Conservation (phyloP, 345 rosid species). For the Camelina sativa region DNA sequence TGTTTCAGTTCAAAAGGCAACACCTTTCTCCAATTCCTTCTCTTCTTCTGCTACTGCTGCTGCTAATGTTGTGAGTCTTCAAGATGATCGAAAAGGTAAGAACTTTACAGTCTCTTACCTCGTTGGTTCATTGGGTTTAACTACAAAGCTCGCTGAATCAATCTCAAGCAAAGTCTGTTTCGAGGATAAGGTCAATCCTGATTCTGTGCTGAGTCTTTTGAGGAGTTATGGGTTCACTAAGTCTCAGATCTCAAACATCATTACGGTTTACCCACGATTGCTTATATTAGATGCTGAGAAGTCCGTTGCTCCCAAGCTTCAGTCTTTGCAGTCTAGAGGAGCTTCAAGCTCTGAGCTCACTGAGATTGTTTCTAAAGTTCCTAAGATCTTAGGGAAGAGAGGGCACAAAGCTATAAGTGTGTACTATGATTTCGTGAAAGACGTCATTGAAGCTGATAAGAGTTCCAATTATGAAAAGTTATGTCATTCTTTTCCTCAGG, state of each 20-base stretch:
- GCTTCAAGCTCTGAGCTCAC: constrained; percentile 36
- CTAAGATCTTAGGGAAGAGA: constrained; percentile 30
- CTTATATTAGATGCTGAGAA: constrained; percentile 25
- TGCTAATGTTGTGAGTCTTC: not conserved
- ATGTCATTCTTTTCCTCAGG: not conserved
- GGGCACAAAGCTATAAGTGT: not conserved
- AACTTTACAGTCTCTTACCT: constrained; percentile 27
- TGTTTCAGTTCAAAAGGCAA: not conserved
- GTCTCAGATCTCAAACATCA: constrained; percentile 27
- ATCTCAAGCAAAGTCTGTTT: constrained; percentile 16
- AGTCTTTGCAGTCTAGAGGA: constrained; percentile 39
- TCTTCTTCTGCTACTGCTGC: constrained; percentile 13
- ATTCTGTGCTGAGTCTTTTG: constrained; percentile 30
- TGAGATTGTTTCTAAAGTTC: constrained; percentile 19
- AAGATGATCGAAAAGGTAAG: constrained; percentile 2
- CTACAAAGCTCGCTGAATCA: constrained; percentile 16
- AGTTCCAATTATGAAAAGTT: not conserved
- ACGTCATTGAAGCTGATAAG: not conserved
- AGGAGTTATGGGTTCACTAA: constrained; percentile 35
- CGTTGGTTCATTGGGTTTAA: constrained; percentile 34
- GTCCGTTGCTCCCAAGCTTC: constrained; percentile 40
- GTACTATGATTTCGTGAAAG: constrained; percentile 28
- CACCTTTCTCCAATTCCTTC: not conserved
- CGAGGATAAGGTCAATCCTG: not conserved
- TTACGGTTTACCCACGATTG: constrained; percentile 21